Evolutionary conservation across 176 grass and related monocot species (phyloP).

Genomic region (Triticum turgidum): DNA sequence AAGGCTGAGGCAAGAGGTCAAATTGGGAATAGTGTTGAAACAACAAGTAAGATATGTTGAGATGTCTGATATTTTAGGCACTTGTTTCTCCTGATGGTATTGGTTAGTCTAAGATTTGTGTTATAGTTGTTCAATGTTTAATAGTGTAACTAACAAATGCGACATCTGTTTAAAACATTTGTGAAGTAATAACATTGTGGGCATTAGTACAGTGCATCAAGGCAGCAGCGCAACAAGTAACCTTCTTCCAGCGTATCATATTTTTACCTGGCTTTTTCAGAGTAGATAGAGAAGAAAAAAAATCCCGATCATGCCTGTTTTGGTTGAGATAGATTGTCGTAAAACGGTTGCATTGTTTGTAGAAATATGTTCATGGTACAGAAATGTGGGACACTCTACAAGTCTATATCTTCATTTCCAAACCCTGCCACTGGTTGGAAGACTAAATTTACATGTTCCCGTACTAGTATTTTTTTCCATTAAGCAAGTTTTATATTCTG

Average conservation of each 20-base stretch:
- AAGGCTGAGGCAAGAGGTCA: slow-evolving; percentile 62
- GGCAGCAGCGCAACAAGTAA: not conserved
- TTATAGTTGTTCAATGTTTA: not conserved
- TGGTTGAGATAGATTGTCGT: slow-evolving; percentile 2
- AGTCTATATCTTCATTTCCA: not conserved
- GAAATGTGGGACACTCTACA: not conserved
- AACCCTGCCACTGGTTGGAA: not conserved
- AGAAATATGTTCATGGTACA: slow-evolving; percentile 1
- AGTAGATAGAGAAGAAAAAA: not conserved
- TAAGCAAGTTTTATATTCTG: not conserved
- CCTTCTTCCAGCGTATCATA: not conserved
- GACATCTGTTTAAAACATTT: slow-evolving; percentile 17
- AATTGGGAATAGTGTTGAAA: slow-evolving; percentile 58
- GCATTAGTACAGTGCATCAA: not conserved
- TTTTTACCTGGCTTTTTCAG: not conserved
- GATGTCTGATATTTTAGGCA: slow-evolving; percentile 17
- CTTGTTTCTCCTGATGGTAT: not conserved
- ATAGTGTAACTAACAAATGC: slow-evolving; percentile 19
- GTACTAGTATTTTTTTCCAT: not conserved
- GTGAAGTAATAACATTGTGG: not conserved
- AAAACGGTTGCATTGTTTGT: slow-evolving; percentile 15
- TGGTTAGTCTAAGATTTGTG: not conserved
- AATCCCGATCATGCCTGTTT: not conserved
- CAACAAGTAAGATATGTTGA: slow-evolving; percentile 69
- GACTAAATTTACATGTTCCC: not conserved